Base-by-base conservation (phyloP, 1,139 yeast genomes). In the Torulaspora globosa region DNA sequence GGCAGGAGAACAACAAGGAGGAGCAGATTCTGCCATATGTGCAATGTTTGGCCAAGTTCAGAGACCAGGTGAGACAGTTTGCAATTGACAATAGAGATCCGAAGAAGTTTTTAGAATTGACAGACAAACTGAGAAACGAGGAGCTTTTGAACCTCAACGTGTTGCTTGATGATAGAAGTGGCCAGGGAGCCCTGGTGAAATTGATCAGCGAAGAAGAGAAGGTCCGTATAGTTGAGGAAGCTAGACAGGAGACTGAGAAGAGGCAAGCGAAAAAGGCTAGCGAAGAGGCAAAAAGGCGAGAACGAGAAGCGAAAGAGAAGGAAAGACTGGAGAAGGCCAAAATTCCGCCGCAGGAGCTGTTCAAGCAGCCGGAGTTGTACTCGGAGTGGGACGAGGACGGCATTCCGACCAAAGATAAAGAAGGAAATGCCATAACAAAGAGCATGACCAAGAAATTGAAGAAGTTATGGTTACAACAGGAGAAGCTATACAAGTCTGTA, bases 371-470 rank as follows among this genome's bases (percentile, higher is more conserved):
- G 3, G 71, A 69, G 16, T 49, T 56, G 42, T 92, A 79, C 64
- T 68, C 79, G 7, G 85, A 78, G 59, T 92, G 94, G 86, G 97
- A 92, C 61, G 90, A 76, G 26, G 69, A 74, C 31, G 99, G 99
- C 1, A 50, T 92, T 19, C 99, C 99, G 12, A 73, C 80, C 1
- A 82, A 80, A 62, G 89, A 83, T 53, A 74, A 69, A 35, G 79
- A 78, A 12, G 98, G 97, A 8, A 88, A 82, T 58, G 95, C 89
- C 47, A 75, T 90, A n/a, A 77, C 95, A 42, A 92, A 92, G 71
- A 85, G 96, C 63, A 80, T 82, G 72, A 73, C 73, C 51, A 92
- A 92, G 76, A 90, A 90, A 69, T 72, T 90, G 55, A 68, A 72
- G 50, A 92, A 92, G 69, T 84, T 77, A 61, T 80, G 78, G 66